Evolutionary conservation across 345 rosid species (phyloP).

Genomic region (Laguncularia racemosa): DNA sequence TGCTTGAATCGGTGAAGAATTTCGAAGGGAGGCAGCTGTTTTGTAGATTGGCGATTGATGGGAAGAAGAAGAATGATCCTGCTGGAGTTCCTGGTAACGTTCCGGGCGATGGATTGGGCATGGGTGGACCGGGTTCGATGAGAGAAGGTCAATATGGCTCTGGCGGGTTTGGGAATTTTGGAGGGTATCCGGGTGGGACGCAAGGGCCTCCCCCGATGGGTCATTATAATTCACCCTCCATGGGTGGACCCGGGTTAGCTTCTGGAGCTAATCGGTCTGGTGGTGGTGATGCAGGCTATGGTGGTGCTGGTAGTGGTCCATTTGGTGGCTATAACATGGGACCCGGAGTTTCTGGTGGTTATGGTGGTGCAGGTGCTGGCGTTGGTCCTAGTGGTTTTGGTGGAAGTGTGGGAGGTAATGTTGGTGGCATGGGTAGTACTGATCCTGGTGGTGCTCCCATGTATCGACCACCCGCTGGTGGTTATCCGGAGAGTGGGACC

Average conservation of each 20-base stretch:
- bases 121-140: conserved; percentile 20
- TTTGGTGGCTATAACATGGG: conserved; percentile 55
- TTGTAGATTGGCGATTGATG: conserved; percentile 56
- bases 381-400: conserved; percentile 4
- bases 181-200: conserved; percentile 30
- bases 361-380: conserved; percentile 3
- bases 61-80: conserved; percentile 44
- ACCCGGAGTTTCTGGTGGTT: conserved; percentile 4
- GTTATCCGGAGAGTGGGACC: conserved; percentile 54
- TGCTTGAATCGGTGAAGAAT: conserved; percentile 28
- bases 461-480: conserved; percentile 47
- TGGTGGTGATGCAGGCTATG: conserved; percentile 40
- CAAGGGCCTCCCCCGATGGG: conserved; percentile 23
- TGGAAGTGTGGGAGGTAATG: conserved; percentile 21
- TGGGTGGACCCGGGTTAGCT: conserved; percentile 19
- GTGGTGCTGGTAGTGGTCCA: conserved; percentile 24
- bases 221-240: conserved; percentile 29
- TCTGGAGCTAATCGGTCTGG: conserved; percentile 9
- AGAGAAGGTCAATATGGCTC: conserved; percentile 27
- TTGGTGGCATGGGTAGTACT: conserved; percentile 6
- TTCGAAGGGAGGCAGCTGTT: conserved; percentile 32
- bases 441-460: conserved; percentile 37
- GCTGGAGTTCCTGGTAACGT: conserved; percentile 4
- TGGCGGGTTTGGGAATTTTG: conserved; percentile 28
- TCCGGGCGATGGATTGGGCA: conserved; percentile 53